Base-by-base conservation (phyloP, 176 grass and related monocot genomes). In the Zoysia pacifica region DNA sequence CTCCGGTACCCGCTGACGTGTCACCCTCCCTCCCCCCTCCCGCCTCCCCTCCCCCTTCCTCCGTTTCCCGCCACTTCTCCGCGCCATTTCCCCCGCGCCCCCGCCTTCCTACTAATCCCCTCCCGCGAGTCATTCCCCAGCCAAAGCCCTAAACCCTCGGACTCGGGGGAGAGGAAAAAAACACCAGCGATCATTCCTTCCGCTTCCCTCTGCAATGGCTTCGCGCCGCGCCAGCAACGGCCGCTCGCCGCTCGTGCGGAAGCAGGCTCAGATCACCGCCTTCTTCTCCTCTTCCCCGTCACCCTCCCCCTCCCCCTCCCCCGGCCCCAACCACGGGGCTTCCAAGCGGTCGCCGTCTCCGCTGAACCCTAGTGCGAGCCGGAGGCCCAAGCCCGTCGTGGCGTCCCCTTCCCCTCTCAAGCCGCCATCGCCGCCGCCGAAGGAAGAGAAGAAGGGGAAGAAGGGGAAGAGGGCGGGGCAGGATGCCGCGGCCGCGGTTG, bases 241-340 rank as follows among this genome's bases (percentile, higher is more conserved):
- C 88, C 95, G 90, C 53, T 98, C 95, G 46, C 95, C 95, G 19
- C 90, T 98, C 60, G 75, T 93, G 11, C 86, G 92, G 49, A 89
- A 94, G 62, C 95, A 98, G 88, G 91, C 88, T 81, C 92, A 98
- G 81, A 94, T 98, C 83, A 98, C 95, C 59, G 59, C 86, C 81
- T 98, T 98, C 72, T 98, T 98, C 87, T 78, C 87, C 73, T 74
- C 54, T 73, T 81, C 90, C 79, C 82, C 93, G 3, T 73, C 60
- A 6, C 44, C 58, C 0, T 69, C 83, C 14, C 82, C 68, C 6
- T 53, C 60, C 36, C 59, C 83, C 20, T 48, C 82, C 20, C 43
- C 82, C 11, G 79, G 41, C 13, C 62, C 73, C 48, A 91, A 48
- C 61, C 51, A 54, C 12, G 9, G 67, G 42, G 13, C 69, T 12